Evolutionary conservation across 108 stramenopile species (phyloP).

Genomic region (Licmophora abbreviata): DNA sequence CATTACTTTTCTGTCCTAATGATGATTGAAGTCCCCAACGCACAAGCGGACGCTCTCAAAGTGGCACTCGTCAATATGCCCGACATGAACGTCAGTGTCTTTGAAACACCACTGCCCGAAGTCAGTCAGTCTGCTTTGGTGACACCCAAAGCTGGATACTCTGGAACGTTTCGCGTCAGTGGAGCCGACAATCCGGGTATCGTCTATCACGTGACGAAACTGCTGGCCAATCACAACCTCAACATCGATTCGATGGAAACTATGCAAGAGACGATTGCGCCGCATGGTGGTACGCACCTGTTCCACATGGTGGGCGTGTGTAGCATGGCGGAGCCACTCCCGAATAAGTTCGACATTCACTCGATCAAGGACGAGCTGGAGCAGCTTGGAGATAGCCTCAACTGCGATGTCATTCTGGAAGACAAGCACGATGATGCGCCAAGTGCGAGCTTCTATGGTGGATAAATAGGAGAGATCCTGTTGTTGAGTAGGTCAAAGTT

Average conservation of each 20-base stretch:
- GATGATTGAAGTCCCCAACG: constrained; percentile 43
- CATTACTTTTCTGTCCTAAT: constrained; percentile 68
- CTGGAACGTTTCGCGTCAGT: constrained; percentile 32
- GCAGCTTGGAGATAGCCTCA: constrained; percentile 51
- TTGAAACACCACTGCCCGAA: constrained; percentile 28
- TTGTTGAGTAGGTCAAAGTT: no score
- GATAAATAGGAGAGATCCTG: no score
- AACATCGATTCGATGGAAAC: constrained; percentile 67
- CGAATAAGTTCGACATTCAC: constrained; percentile 41
- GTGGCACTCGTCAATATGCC: constrained; percentile 21
- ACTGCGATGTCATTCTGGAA: constrained; percentile 57
- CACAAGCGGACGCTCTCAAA: constrained; percentile 20
- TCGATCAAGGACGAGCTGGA: constrained; percentile 41
- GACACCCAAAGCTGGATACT: constrained; percentile 26
- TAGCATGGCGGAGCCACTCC: constrained; percentile 43
- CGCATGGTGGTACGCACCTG: constrained; percentile 28
- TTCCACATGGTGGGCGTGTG: constrained; percentile 47
- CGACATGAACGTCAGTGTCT: constrained; percentile 44
- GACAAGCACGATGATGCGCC: constrained; percentile 21
- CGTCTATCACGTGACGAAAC: constrained; percentile 58
- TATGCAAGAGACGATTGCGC: constrained; percentile 35
- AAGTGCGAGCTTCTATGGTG: constrained; percentile 4
- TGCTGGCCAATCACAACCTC: constrained; percentile 47
- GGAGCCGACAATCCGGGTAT: constrained; percentile 76
- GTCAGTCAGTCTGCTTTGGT: constrained; percentile 5